Base-by-base conservation (phyloP, 2,329 filamentous ascomycete species). In the Boeremia exigua region DNA sequence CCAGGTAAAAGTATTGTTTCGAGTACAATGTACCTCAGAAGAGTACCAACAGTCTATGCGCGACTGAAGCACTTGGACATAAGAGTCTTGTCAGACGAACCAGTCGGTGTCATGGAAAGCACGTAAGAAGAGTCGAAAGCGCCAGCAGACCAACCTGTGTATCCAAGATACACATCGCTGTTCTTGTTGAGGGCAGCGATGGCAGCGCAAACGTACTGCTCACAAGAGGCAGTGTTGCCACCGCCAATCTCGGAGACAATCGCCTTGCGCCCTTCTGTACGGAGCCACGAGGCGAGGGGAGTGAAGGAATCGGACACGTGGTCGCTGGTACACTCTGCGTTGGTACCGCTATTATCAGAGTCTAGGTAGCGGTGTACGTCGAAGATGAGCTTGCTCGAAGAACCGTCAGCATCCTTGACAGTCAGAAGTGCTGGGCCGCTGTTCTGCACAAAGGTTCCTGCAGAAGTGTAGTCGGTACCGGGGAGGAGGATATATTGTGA, bases 401-500 rank as follows among this genome's bases (percentile, higher is more conserved):
- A 77, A 2, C 84, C 84, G 61, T 88, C 85, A 0, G 81, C 83
- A 66, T 89, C 88, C 43, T 75, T 84, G 28, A 89, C 79, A 3
- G 71, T 78, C 15, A 78, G 67, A 8, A 89, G 74, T 4, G 81
- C 81, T 1, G 79, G 80, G 0, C 80, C 68, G 25, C 62, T 69
- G 11, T 66, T 69, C 17, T 61, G 60, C 4, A 69, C 61, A 43
- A 71, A 73, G 1, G 57, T 58, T 8, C 61, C 68, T 1, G 70
- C 70, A 3, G 54, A 60, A 7, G 83, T 81, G 67, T 82, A 89
- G 63, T 84, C 82, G 33, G 80, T 86, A 2, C 87, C 87, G 0
- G 88, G 84, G 1, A 89, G 80, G 11, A 90, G 78, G 61, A 90
- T 88, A 66, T 85, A 81, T 60, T 90, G 85, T 17, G 75, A 75